Evolutionary conservation across 2,329 filamentous ascomycete genomes (phyloP), one percentile per base, ranked within the genome.

Genomic region (Aspergillus sergii): DNA sequence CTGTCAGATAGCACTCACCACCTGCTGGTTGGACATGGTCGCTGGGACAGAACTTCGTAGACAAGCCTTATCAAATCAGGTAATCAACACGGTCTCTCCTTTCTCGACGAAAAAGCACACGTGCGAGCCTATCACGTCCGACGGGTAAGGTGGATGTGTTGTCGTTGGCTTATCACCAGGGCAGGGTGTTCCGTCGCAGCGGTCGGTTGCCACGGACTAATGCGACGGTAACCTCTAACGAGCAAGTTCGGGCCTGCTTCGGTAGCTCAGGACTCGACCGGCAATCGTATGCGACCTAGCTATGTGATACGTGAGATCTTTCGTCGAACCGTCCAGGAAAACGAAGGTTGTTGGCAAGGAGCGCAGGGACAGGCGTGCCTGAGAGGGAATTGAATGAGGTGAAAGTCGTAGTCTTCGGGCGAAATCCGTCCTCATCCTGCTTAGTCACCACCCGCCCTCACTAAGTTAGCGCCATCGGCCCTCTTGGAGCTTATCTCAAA

Each of bases 21-120:
- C 80, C 70, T 78, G 76, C 73, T 79, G 75, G 71, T 83, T 83
- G 60, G 81, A 82, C 81, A 83, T 83, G 68, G 41, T 70, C 68
- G 68, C 67, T 61, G 58, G 50, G 56, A 57, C 57, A 60, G 59
- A 58, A 62, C 60, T 23, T 64, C 59, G 60, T 61, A 63, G 60
- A 62, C 51, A 62, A 36, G 48, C 56, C 51, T 56, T 54, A 59
- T 64, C 21, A 53, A 56, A 41, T 23, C 41, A 58, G 30, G 34
- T 58, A 46, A 53, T 19, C 54, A 56, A 56, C 46, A 14, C 23
- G 43, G 30, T 11, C 55, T 61, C 23, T 58, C 51, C 57, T 53
- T 64, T 43, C 58, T 36, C 48, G 55, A 58, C 43, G 45, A 55
- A 57, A 59, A 58, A 36, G 43, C 51, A 60, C 58, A 58, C 39